Conservation (phyloP, 805 yeast species). For the Kodamaea leandrae region DNA sequence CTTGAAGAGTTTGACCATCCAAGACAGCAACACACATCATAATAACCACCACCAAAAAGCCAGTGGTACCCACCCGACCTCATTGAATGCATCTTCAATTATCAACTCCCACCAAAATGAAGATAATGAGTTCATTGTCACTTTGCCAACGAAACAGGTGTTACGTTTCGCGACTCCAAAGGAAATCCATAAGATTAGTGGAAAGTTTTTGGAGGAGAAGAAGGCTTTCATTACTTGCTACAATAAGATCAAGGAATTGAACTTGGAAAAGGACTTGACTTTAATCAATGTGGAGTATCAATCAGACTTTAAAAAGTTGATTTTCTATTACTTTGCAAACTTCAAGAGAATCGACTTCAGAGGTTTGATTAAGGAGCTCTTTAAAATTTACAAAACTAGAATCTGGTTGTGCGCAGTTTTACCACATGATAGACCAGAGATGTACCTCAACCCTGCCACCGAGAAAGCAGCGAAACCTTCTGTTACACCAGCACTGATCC, state of each 20-base stretch:
- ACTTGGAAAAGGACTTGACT: constrained; percentile 39
- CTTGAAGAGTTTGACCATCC: constrained; percentile 47
- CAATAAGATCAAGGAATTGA: constrained; percentile 45
- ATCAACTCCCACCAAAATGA: constrained; percentile 44
- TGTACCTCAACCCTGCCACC: constrained; percentile 19
- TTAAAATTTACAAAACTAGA: constrained; percentile 46
- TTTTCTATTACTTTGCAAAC: constrained; percentile 46
- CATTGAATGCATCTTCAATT: constrained; percentile 33
- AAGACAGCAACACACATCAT: constrained; percentile 21
- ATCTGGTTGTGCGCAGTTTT: constrained; percentile 49
- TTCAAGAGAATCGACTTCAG: constrained; percentile 45
- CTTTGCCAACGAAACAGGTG: constrained; percentile 74
- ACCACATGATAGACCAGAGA: constrained; percentile 37
- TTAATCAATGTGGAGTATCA: constrained; percentile 46
- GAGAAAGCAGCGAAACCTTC: constrained; percentile 6
- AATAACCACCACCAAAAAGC: constrained; percentile 20
- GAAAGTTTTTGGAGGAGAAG: constrained; percentile 68
- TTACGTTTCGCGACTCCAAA: constrained; percentile 72
- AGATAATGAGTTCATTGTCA: constrained; percentile 60
- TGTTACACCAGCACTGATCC: constrained; percentile 18
- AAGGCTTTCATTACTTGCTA: constrained; percentile 67
- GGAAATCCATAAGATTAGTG: constrained; percentile 60
- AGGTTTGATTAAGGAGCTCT: constrained; percentile 42
- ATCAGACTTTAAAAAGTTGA: constrained; percentile 44
- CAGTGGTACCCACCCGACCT: constrained; percentile 40